phyloP scores from a whole-genome alignment of 441 rosid species.

The Bruguiera hainesii region DNA sequence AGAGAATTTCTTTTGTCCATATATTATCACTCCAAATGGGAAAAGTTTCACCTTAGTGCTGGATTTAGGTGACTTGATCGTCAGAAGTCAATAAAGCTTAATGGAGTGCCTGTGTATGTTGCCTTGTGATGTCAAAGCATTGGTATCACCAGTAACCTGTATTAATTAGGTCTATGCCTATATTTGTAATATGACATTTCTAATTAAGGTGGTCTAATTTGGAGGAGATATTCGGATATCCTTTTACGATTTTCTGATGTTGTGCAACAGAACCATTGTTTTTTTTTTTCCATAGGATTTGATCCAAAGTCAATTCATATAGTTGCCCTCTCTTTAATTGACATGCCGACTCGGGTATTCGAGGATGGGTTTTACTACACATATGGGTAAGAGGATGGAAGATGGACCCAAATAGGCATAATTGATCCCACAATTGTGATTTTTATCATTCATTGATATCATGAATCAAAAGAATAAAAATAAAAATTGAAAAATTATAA shows the following conservation, averaged over 20 bases:
- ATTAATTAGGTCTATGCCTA: background rate
- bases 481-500: too few relatives aligned
- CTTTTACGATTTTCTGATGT: background rate
- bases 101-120: background rate
- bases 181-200: background rate
- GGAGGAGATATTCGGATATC: constrained; percentile 2
- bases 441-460: too few relatives aligned
- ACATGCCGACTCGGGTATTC: too few relatives aligned
- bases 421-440: too few relatives aligned
- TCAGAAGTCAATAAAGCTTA: constrained; percentile 21
- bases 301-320: constrained; percentile 3
- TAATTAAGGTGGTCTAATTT: constrained; percentile 3
- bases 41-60: constrained; percentile 24
- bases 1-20: constrained; percentile 17
- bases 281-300: background rate
- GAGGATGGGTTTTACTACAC: too few relatives aligned
- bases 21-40: constrained; percentile 26
- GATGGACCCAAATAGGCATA: too few relatives aligned
- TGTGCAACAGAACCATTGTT: background rate
- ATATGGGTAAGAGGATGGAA: too few relatives aligned
- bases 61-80: constrained; percentile 19
- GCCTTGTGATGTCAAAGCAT: constrained; percentile 21
- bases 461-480: too few relatives aligned
- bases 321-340: background rate
- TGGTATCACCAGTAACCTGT: background rate